Base-by-base conservation (phyloP, 495 filamentous ascomycete genomes). In the Hyaloscypha finlandica region DNA sequence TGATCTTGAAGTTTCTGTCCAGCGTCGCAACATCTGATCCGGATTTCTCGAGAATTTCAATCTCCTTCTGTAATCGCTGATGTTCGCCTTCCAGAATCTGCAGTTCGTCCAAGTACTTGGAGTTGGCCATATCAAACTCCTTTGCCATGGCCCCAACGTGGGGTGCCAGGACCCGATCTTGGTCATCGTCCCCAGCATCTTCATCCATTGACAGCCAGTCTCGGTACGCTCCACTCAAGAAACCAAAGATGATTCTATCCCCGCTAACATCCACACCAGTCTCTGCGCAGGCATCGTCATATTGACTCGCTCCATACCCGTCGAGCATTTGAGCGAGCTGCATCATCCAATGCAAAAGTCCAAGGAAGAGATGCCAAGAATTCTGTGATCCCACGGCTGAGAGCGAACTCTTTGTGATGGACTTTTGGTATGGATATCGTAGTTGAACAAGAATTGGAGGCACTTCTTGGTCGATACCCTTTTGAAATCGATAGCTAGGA, bases 281-380 rank as follows among this genome's bases (percentile, higher is more conserved):
- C 70, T 97, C 93, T 12, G 78, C 65, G 71, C 93, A 96, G 0
- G 93, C 93, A 54, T 96, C 90, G 68, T 97, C 93, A 75, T 96
- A 98, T 54, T 89, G 86, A 39, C 92, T 87, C 29, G 77, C 68
- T 3, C 83, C 77, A 74, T 90, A 97, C 11, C 88, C 78, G 63
- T 98, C 92, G 78, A 97, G 88, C 87, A 96, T 96, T 61, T 90
- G 85, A 14, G 93, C 92, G 56, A 98, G 80, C 76, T 97, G 93
- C 94, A 99, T 96, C 87, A 99, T 90, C 95, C 95, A 99, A 77
- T 99, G 94, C 57, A 99, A 82, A 78, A 98, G 82, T 0, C 93
- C 96, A 30, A 99, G 80, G 74, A 98, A 97, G 0, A 91, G 92
- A 32, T 90, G 88, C 95, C 95, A 99, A 33, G 71, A 70, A 72